Percentiles rank a stretch among this genome's conserved stretches.
Conservation (phyloP, 768 basidiomycete species). For the Termitomyces sp. region DNA sequence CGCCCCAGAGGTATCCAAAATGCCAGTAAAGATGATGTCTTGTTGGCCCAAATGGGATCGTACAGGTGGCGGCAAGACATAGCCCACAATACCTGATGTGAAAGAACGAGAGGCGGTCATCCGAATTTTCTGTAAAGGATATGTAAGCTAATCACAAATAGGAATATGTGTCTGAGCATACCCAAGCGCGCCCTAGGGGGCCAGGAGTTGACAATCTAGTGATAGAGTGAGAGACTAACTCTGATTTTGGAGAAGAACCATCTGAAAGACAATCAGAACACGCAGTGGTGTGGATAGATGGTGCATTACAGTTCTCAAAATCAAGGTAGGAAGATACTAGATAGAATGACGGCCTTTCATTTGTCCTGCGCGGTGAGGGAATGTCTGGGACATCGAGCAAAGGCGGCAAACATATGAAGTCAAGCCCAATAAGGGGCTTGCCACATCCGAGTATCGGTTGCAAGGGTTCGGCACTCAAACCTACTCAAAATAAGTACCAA, state of each 20-base stretch:
- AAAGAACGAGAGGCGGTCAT: conserved; percentile 38
- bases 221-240: conserved; percentile 33
- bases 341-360: conserved; percentile 35
- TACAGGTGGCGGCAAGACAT: conserved; percentile 41
- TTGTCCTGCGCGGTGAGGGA: conserved; percentile 15
- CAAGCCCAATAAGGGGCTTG: conserved; percentile 38
- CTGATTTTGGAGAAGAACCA: conserved; percentile 35
- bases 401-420: conserved; percentile 38
- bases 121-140: conserved; percentile 26
- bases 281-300: background rate
- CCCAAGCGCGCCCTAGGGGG: conserved; percentile 35
- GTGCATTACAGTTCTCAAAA: conserved; percentile 55
- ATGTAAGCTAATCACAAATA: background rate
- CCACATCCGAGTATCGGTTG: conserved; percentile 38
- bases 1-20: conserved; percentile 45
- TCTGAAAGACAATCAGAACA: conserved; percentile 21
- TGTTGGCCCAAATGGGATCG: conserved; percentile 25
- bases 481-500: conserved; percentile 24
- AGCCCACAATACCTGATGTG: conserved; percentile 42
- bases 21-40: conserved; percentile 40
- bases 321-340: conserved; percentile 55
- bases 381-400: conserved; percentile 4
- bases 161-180: conserved; percentile 15
- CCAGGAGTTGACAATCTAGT: conserved; percentile 16
- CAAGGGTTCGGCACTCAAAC: conserved; percentile 40